A percentile compares a stretch with the other conserved stretches of the same genome.
These are phyloP conservation scores for Glonium stellatum DNA, from an alignment of 495 filamentous ascomycete species.

Conservation along the genomic window DNA sequence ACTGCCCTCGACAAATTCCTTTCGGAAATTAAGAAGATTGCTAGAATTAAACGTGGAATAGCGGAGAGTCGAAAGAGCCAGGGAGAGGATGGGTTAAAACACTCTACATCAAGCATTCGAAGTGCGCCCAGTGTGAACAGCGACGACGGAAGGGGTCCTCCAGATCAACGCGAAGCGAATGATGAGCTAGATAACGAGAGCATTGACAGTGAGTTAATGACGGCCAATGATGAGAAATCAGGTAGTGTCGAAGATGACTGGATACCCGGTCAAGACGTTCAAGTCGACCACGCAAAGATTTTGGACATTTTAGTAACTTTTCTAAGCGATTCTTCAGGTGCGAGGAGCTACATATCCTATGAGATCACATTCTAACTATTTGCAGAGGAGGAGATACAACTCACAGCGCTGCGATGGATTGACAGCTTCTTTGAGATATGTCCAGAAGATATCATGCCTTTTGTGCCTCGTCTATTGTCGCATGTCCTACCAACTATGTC, in stretches of 20 bases:
- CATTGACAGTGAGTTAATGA: slow-evolving; percentile 40
- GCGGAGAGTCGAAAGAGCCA: slow-evolving; percentile 71
- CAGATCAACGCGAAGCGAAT: slow-evolving; percentile 11
- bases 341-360: slow-evolving; percentile 11
- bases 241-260: slow-evolving; percentile 77
- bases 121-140: slow-evolving; percentile 28
- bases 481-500: slow-evolving; percentile 93
- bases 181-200: slow-evolving; percentile 42
- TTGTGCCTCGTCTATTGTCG: slow-evolving; percentile 83
- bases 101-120: slow-evolving; percentile 54
- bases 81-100: slow-evolving; percentile 59
- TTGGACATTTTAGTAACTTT: slow-evolving; percentile 88
- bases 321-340: slow-evolving; percentile 70
- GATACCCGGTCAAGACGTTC: slow-evolving; percentile 94
- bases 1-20: slow-evolving; percentile 86
- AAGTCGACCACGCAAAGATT: slow-evolving; percentile 86
- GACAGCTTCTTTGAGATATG: slow-evolving; percentile 95
- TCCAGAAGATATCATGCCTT: slow-evolving; percentile 92
- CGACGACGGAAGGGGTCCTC: slow-evolving; percentile 14
- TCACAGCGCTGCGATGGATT: slow-evolving; percentile 91
- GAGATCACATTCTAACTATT: slow-evolving; percentile 9
- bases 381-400: slow-evolving; percentile 78
- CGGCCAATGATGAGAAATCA: slow-evolving; percentile 54
- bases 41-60: slow-evolving; percentile 84
- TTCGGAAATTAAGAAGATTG: slow-evolving; percentile 88